Base-by-base conservation (phyloP, 805 yeast genomes). In the Candida sonorensis region DNA sequence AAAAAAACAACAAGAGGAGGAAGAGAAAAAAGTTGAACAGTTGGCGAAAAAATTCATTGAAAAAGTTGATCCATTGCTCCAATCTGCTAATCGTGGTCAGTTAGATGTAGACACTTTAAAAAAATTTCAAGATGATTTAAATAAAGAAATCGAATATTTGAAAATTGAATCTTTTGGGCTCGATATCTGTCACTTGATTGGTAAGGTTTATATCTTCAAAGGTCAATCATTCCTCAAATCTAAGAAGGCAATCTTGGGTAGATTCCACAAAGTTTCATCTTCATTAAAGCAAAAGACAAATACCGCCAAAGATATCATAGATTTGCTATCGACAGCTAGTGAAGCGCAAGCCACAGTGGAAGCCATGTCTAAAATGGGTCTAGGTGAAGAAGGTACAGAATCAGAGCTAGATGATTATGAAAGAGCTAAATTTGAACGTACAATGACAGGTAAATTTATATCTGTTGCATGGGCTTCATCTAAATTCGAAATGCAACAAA, bases 401-500 rank as follows among this genome's bases (percentile, higher is more conserved):
- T 39, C 58, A 13, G 68, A 65, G 7, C 39, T 67, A 36, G 57
- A 58, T 27, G 76, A 72, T 32, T 64, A 63, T 40, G 57, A 44
- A 40, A 52, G 35, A 42, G 85, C 84, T 3, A 81, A 78, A 38
- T 69, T 77, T 64, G 90, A 82, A 49, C 77, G 81, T 51, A 65
- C 77, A 20, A 59, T 83, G 42, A 77, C 81, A 67, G 92, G 90
- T 14, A 83, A 82, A 53, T 83, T 82, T 13, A 59, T 83, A 22
- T 80, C 83, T 7, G 90, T 88, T 3, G 92, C 92, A 7, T 83
- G 94, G 94, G 75, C 76, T 10, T 86, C 90, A 0, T 77, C 88
- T 10, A 79, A 72, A 48, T 81, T 76, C 50, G 94, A 83, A 53
- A 82, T 83, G 33, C 81, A 77, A 52, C 67, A 80, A 10, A 81